phyloP scores from a whole-genome alignment of 345 rosid genomes.

The Fremontodendron californicum region DNA sequence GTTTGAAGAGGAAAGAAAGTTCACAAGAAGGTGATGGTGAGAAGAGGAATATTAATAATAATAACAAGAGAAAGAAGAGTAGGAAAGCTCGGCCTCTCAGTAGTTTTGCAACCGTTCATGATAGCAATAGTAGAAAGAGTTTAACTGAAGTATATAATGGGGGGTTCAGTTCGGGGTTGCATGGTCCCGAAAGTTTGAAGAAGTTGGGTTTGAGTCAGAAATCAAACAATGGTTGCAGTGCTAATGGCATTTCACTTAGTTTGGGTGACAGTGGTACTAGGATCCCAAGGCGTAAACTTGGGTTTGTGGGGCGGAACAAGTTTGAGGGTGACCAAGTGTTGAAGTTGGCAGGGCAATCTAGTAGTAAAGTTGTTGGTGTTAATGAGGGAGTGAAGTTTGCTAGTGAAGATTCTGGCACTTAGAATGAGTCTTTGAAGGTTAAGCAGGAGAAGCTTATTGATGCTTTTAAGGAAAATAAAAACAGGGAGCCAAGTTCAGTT shows the following conservation, averaged over 20 bases:
- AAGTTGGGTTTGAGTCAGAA: constrained; percentile 39
- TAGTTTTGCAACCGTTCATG: constrained; percentile 42
- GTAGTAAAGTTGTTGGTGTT: constrained; percentile 29
- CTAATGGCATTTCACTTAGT: constrained; percentile 41
- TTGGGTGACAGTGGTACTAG: constrained; percentile 41
- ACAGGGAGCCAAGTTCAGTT: constrained; percentile 25
- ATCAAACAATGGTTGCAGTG: constrained; percentile 30
- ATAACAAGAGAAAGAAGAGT: constrained; percentile 48
- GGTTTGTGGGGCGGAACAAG: constrained; percentile 69
- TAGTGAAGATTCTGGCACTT: constrained; percentile 33
- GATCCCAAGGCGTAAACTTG: constrained; percentile 84
- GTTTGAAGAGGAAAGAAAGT: constrained; percentile 56
- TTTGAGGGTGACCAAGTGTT: constrained; percentile 39
- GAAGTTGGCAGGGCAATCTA: constrained; percentile 37
- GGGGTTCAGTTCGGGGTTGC: constrained; percentile 25
- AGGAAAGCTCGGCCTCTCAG: constrained; percentile 52
- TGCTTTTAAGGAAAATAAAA: constrained; percentile 31
- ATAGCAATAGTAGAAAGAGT: constrained; percentile 35
- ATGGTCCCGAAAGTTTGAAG: constrained; percentile 34
- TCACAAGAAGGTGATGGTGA: constrained; percentile 35
- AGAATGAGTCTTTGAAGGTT: constrained; percentile 30
- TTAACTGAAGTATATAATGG: constrained; percentile 52
- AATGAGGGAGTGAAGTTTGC: constrained; percentile 33
- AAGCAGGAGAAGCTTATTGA: constrained; percentile 12
- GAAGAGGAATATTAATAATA: constrained; percentile 31